Evolutionary conservation across 257 asterid genomes (phyloP).

Genomic region (Ilex aquifolium): DNA sequence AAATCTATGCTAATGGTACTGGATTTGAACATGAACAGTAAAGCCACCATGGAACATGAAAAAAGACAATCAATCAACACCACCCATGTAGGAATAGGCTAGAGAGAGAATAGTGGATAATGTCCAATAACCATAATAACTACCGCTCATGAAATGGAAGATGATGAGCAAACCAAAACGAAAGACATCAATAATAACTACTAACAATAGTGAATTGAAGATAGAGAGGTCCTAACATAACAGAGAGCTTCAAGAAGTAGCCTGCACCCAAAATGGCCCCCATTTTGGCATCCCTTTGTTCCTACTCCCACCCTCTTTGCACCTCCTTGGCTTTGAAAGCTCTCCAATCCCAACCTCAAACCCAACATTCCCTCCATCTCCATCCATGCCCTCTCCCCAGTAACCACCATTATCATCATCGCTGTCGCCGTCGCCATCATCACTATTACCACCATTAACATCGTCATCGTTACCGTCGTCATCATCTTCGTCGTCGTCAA

Average conservation of each 20-base stretch:
- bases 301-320: conserved; percentile 48
- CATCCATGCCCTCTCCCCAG: conserved; percentile 14
- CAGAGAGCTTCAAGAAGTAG: conserved; percentile 40
- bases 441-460: conserved; percentile 1
- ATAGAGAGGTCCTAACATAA: conserved; percentile 7
- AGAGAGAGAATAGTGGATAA: not conserved
- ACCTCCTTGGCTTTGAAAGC: conserved; percentile 38
- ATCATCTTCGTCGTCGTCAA: not conserved
- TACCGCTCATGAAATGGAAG: conserved; percentile 1
- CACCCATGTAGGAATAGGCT: not conserved
- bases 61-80: not conserved
- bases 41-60: not conserved
- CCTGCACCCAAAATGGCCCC: conserved; percentile 37
- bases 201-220: too few relatives aligned
- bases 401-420: conserved; percentile 10
- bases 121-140: conserved; percentile 41
- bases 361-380: conserved; percentile 25
- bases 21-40: too few relatives aligned
- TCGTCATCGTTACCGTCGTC: not conserved
- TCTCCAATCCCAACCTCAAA: conserved; percentile 27
- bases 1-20: too few relatives aligned
- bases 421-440: not conserved
- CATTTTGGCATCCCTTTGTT: conserved; percentile 34
- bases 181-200: not conserved
- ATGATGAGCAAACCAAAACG: not conserved